Percentiles rank a stretch among this genome's conserved stretches.
Evolutionary conservation across 1,139 yeast species (phyloP).

Genomic region (Debaryomycetaceae sp.): DNA sequence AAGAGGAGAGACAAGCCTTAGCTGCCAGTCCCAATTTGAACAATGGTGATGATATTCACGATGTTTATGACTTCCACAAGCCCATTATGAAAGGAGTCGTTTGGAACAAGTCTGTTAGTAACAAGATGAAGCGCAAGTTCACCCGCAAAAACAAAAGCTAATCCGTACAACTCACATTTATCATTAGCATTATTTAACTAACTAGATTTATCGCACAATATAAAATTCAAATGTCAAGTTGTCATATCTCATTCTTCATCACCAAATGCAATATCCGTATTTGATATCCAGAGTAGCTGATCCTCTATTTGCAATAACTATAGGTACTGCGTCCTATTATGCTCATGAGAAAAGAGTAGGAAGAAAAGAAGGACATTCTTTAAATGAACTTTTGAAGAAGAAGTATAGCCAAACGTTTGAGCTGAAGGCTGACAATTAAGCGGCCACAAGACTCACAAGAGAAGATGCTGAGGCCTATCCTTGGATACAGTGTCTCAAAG

Average conservation of each 20-base stretch:
- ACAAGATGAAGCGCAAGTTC: constrained; percentile 45
- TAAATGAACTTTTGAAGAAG: constrained; percentile 42
- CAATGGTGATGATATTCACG: constrained; percentile 36
- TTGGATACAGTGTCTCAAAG: too few relatives aligned
- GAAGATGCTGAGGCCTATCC: not conserved
- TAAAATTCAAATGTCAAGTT: not conserved
- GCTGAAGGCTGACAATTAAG: not conserved
- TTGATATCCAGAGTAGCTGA: constrained; percentile 43
- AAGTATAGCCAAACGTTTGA: constrained; percentile 4
- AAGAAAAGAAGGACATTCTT: constrained; percentile 53
- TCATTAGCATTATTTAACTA: not conserved
- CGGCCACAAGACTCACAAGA: not conserved
- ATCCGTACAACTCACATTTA: not conserved
- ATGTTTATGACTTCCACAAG: constrained; percentile 47
- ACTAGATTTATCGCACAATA: not conserved
- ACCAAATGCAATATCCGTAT: constrained; percentile 34
- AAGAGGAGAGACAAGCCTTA: constrained; percentile 38
- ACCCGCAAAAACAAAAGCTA: constrained; percentile 14
- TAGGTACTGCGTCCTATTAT: constrained; percentile 60
- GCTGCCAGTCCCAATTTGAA: constrained; percentile 9
- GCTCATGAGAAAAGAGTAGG: constrained; percentile 55
- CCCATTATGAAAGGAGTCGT: constrained; percentile 54
- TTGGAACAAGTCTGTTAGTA: constrained; percentile 55
- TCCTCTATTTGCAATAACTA: constrained; percentile 55
- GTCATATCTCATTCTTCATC: not conserved